Conservation (phyloP, 176 grass and related monocot genomes). For the Alopecurus myosuroides region DNA sequence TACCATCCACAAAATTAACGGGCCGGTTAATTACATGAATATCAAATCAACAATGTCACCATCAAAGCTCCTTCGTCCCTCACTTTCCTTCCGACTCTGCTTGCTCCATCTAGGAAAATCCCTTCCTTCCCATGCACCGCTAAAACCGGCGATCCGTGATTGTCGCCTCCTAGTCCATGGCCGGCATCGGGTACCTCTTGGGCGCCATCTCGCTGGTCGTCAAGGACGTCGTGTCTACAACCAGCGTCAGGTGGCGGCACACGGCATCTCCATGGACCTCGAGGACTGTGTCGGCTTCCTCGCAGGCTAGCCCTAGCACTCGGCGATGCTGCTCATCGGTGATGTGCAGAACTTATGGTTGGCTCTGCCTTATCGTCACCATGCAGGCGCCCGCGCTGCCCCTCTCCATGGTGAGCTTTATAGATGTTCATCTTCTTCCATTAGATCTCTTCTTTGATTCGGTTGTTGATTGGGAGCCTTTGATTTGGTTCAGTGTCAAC, state of each 20-base stretch:
- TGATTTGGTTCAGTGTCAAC: background rate
- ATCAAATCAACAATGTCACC: too few species aligned
- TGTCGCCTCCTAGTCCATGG: conserved; percentile 87
- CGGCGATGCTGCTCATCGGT: conserved; percentile 70
- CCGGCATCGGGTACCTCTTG: conserved; percentile 83
- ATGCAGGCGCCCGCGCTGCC: conserved; percentile 50
- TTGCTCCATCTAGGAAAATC: too few species aligned
- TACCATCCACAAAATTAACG: too few species aligned
- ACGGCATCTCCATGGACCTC: conserved; percentile 80
- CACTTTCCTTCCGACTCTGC: too few species aligned
- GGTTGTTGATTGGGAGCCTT: background rate
- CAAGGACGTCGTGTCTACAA: conserved; percentile 79
- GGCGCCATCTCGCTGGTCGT: conserved; percentile 75
- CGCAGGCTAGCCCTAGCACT: conserved; percentile 60
- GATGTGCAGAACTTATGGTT: conserved; percentile 76
- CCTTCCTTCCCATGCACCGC: too few species aligned
- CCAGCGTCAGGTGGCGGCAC: conserved; percentile 70
- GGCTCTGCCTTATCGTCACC: conserved; percentile 82
- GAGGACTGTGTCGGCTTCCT: conserved; percentile 86
- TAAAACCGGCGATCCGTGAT: too few species aligned
- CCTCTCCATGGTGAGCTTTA: conserved; percentile 56
- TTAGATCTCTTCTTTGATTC: background rate
- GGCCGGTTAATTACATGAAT: too few species aligned
- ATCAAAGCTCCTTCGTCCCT: too few species aligned
- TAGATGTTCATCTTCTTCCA: background rate